Percentiles rank a stretch among this genome's conserved stretches.
These are phyloP conservation scores for Wakefieldia striispora DNA, from an alignment of 768 basidiomycete species.

Conservation along the genomic window DNA sequence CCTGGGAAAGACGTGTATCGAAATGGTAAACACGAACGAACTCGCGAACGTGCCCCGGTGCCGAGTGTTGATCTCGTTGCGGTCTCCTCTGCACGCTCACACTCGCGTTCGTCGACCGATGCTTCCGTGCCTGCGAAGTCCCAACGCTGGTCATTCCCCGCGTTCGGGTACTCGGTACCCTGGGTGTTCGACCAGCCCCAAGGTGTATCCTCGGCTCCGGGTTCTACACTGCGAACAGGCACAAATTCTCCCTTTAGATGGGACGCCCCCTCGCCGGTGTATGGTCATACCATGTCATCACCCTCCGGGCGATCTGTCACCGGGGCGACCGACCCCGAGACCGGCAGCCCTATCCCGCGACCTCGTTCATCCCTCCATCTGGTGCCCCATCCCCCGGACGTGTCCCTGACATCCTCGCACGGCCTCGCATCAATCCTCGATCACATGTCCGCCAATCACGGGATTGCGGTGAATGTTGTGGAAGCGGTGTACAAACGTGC, in stretches of 20 bases:
- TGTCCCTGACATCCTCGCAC: slow-evolving; percentile 16
- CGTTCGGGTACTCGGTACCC: neutral
- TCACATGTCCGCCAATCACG: slow-evolving; percentile 45
- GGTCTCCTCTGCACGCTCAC: slow-evolving; percentile 13
- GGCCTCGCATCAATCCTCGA: slow-evolving; percentile 35
- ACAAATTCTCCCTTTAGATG: neutral
- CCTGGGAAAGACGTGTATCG: neutral
- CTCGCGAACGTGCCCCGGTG: neutral
- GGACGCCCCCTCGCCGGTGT: neutral
- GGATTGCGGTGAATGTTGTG: slow-evolving; percentile 42
- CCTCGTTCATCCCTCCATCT: neutral
- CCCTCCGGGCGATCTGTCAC: no score
- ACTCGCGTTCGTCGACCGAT: slow-evolving; percentile 7
- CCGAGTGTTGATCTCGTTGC: slow-evolving; percentile 26
- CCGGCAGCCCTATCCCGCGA: no score
- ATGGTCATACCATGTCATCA: neutral
- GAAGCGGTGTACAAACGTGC: slow-evolving; percentile 35
- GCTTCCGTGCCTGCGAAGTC: slow-evolving; percentile 6
- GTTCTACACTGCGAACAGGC: neutral
- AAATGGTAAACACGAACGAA: neutral
- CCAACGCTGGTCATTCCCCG: slow-evolving; percentile 21
- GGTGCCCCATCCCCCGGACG: slow-evolving; percentile 11
- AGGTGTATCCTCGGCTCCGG: neutral
- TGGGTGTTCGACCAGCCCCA: neutral
- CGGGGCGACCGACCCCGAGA: no score